Evolutionary conservation across 495 filamentous ascomycete genomes (phyloP).

Genomic region (Trichocladium uniseriatum): DNA sequence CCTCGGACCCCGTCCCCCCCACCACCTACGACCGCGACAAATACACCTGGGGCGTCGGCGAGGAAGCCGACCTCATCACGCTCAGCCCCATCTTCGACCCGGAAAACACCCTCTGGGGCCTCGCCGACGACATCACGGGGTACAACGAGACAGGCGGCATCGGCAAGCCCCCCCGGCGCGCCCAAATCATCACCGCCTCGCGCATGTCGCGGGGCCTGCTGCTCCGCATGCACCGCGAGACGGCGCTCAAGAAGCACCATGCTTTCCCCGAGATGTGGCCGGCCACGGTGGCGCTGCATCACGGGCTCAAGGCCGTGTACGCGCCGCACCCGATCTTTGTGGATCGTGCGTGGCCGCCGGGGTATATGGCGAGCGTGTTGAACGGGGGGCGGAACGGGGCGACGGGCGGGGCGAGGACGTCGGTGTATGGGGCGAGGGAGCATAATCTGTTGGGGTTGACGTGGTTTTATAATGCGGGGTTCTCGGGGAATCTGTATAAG

Average conservation of each 20-base stretch:
- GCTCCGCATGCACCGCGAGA: slow-evolving; percentile 82
- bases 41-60: slow-evolving; percentile 80
- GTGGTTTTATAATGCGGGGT: slow-evolving; percentile 92
- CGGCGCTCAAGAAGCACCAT: slow-evolving; percentile 65
- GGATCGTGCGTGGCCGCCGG: slow-evolving; percentile 78
- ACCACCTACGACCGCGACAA: slow-evolving; percentile 66
- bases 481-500: slow-evolving; percentile 71
- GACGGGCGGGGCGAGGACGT: slow-evolving; percentile 56
- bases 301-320: slow-evolving; percentile 91
- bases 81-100: slow-evolving; percentile 94
- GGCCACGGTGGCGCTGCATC: slow-evolving; percentile 74
- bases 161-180: slow-evolving; percentile 64
- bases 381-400: slow-evolving; percentile 81
- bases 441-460: slow-evolving; percentile 83
- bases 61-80: slow-evolving; percentile 88
- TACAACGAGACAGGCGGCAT: slow-evolving; percentile 55
- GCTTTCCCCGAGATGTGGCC: slow-evolving; percentile 98
- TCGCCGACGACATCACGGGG: slow-evolving; percentile 80
- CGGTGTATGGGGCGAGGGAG: slow-evolving; percentile 76
- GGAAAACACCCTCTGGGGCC: slow-evolving; percentile 75
- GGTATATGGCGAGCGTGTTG: slow-evolving; percentile 70
- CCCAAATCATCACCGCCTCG: slow-evolving; percentile 78
- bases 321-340: slow-evolving; percentile 87
- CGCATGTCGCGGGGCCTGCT: slow-evolving; percentile 78
- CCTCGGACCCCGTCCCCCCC: slow-evolving; percentile 61